These are phyloP conservation scores for Coniella vitis DNA, from an alignment of 2,329 filamentous ascomycete species.

Conservation along the genomic window DNA sequence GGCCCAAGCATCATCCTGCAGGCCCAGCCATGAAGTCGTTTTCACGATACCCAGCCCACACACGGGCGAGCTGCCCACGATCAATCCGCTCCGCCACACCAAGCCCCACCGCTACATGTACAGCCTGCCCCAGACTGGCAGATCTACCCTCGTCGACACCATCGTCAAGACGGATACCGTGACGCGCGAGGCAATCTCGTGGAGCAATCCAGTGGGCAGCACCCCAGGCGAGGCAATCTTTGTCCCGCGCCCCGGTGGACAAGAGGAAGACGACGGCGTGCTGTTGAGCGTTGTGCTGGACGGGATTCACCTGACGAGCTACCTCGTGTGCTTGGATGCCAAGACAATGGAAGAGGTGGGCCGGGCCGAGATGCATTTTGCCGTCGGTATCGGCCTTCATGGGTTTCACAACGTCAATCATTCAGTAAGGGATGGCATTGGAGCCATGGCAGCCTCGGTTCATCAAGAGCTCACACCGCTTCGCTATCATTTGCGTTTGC, in stretches of 20 bases:
- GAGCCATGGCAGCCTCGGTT: no score
- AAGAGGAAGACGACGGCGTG: constrained; percentile 25
- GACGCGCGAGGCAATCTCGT: constrained; percentile 45
- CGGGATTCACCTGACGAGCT: constrained; percentile 50
- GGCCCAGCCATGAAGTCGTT: not conserved
- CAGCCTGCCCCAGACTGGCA: constrained; percentile 46
- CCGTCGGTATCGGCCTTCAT: constrained; percentile 60
- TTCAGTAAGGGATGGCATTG: no score
- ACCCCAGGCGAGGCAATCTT: constrained; percentile 67
- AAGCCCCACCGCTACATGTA: constrained; percentile 56
- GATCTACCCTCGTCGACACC: constrained; percentile 54
- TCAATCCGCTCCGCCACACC: constrained; percentile 51
- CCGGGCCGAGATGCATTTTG: constrained; percentile 53
- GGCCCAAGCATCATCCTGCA: not conserved
- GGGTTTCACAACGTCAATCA: constrained; percentile 47
- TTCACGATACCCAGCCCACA: constrained; percentile 45
- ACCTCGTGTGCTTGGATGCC: constrained; percentile 59
- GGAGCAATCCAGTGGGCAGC: constrained; percentile 51
- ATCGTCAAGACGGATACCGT: constrained; percentile 59
- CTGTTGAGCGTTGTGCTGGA: constrained; percentile 54
- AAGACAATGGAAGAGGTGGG: constrained; percentile 56
- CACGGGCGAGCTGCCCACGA: constrained; percentile 57
- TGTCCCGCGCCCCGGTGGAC: constrained; percentile 41
- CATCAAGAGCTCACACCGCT: no score
- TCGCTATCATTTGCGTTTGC: no score